Base-by-base conservation (phyloP, 2,329 filamentous ascomycete genomes). In the Alternaria hordeiaustralica region DNA sequence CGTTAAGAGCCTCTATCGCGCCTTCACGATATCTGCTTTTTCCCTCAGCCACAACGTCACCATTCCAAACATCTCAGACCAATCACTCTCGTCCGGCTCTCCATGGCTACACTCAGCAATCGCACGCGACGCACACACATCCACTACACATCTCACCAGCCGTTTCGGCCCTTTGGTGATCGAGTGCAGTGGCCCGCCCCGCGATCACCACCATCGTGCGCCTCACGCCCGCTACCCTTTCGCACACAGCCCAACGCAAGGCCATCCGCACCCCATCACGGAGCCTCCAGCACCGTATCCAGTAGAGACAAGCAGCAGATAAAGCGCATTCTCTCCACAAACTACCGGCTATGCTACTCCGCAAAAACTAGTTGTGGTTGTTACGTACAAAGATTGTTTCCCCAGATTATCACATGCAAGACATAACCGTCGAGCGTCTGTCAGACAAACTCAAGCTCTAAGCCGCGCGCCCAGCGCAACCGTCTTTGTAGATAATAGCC, bases 351-450 rank as follows among this genome's bases (percentile, higher is more conserved):
- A 15, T 18, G 21, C 15, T 36, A 56, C 36, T 33, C 28, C 51
- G 23, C 28, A 45, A 45, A 45, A 41, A 53, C 36, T 21, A 49
- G 12, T 12, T n/a, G 15, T 21, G 10, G 15, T 41, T 18, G 58
- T 60, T 60, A 60, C 58, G 58, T 60, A 60, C 58, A 28, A 56
- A 43, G 55, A 13, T 56, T 59, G 26, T 49, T 60, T 58, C 60
- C 60, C 55, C 60, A 50, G 60, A 58, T 62, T 51, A 51, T 62
- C 28, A 51, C 41, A 58, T 61, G 60, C 55, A 43, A 53, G 47
- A 61, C 55, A 51, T 46, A 51, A 20, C n/a, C 18, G 47, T 51
- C 47, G n/a, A 20, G 49, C 30, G 49, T 23, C 49, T 21, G 28
- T 36, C 13, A 53, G 49, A 53, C 49, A 53, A 25, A 21, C n/a